Evolutionary conservation across 2,329 filamentous ascomycete species (phyloP).

Genomic region (Scedosporium dehoogii): DNA sequence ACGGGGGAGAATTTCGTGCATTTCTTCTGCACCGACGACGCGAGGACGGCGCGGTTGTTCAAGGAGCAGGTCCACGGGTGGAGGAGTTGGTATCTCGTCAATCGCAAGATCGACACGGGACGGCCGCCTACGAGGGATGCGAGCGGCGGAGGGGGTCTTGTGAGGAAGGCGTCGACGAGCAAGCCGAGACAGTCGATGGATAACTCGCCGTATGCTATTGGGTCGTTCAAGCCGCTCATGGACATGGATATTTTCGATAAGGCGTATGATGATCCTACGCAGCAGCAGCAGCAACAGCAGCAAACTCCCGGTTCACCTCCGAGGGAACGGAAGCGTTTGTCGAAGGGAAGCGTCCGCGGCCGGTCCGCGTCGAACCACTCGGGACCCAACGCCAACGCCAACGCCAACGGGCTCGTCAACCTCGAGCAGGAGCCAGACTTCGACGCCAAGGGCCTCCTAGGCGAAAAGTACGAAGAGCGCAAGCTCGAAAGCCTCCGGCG

Average conservation of each 20-base stretch:
- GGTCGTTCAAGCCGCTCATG: constrained; percentile 58
- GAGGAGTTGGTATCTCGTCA: constrained; percentile 86
- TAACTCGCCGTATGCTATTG: constrained; percentile 51
- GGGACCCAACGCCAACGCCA: background rate
- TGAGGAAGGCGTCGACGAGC: constrained; percentile 15
- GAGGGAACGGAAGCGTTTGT: background rate
- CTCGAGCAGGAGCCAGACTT: constrained; percentile 31
- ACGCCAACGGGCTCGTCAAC: constrained; percentile 1
- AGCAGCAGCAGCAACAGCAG: constrained; percentile 6
- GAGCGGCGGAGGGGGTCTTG: constrained; percentile 12
- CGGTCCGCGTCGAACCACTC: background rate
- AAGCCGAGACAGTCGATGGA: constrained; percentile 32
- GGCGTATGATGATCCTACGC: constrained; percentile 34
- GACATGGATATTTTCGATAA: constrained; percentile 51
- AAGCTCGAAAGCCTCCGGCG: constrained; percentile 19
- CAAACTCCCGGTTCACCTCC: background rate
- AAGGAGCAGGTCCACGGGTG: constrained; percentile 64
- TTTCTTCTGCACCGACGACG: constrained; percentile 78
- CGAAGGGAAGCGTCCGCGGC: constrained; percentile 7
- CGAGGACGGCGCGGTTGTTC: constrained; percentile 55
- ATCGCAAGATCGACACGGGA: constrained; percentile 47
- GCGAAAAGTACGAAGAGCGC: constrained; percentile 36
- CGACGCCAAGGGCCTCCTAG: constrained; percentile 40
- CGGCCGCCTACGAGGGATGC: constrained; percentile 17
- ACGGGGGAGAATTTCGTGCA: constrained; percentile 82